Evolutionary conservation across 768 basidiomycete genomes (phyloP).

Genomic region (Leccinellum luteum): DNA sequence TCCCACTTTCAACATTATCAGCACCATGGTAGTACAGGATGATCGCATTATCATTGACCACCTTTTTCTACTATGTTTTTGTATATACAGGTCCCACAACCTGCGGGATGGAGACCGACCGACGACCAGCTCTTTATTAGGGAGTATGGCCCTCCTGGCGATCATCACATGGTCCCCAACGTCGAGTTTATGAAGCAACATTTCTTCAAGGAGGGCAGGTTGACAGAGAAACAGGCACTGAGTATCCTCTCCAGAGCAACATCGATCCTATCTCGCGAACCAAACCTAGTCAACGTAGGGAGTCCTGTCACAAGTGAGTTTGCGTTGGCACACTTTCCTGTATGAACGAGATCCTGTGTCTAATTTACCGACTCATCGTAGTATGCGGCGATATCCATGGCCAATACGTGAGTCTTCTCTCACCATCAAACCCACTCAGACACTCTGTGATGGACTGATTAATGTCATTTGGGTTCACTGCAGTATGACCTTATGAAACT

Average conservation of each 20-base stretch:
- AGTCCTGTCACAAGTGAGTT: constrained; percentile 88
- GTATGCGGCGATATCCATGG: constrained; percentile 98
- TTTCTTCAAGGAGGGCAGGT: constrained; percentile 81
- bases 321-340: constrained; percentile 3
- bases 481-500: constrained; percentile 98
- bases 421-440: constrained; percentile 85
- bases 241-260: constrained; percentile 73
- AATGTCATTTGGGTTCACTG: background rate
- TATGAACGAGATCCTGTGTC: constrained; percentile 8
- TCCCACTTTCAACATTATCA: constrained; percentile 7
- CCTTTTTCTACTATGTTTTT: constrained; percentile 13
- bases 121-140: constrained; percentile 70
- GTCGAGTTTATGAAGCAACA: constrained; percentile 81
- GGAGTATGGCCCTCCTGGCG: constrained; percentile 40
- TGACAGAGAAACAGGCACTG: constrained; percentile 83
- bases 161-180: constrained; percentile 57
- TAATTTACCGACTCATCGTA: constrained; percentile 28
- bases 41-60: constrained; percentile 29
- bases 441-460: constrained; percentile 11
- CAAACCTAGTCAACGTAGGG: constrained; percentile 81
- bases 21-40: constrained; percentile 6
- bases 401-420: constrained; percentile 79
- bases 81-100: constrained; percentile 60
- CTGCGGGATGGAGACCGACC: constrained; percentile 59
- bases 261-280: constrained; percentile 66